Evolutionary conservation across 495 filamentous ascomycete species (phyloP), one percentile per base, ranked within the genome.

Genomic region (Penicillium angulare): DNA sequence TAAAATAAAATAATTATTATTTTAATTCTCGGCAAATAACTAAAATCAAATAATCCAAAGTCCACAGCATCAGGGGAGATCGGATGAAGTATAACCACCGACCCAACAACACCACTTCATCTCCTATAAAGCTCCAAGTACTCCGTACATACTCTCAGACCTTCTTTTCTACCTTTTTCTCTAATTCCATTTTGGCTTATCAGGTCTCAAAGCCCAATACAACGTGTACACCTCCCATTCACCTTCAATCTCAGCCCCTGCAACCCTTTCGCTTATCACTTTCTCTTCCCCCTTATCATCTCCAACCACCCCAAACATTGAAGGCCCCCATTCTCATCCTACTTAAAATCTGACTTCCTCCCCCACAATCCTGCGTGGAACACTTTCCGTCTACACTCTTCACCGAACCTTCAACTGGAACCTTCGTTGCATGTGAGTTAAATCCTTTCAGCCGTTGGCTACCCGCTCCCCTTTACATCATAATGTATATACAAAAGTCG

Each of bases 341-440:
- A 45, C 1, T 15, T 18, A 54, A 41, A 46, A 12, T n/a, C n/a
- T n/a, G n/a, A 27, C 29, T 5, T 29, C 27, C 29, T 22, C 9
- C 17, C 27, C 31, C 27, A 6, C n/a, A 5, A 31, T 31, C 27
- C 13, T 31, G 8, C 27, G 2, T 1, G 13, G 13, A 31, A 22
- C 7, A 7, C 1, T 15, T 31, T 26, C 16, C 21, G 2, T 12
- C 3, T 29, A 8, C 40, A 16, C 23, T 24, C 13, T 43, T 22
- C 20, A 26, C 15, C 26, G 10, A 31, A 31, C 8, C n/a, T n/a
- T n/a, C n/a, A n/a, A n/a, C n/a, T n/a, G n/a, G n/a, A n/a, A n/a
- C n/a, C n/a, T n/a, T n/a, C n/a, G n/a, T n/a, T 44, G 23, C 47
- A 51, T 44, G 58, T 61, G 45, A 58, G 58, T 61, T 16, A 22